These are phyloP conservation scores for Trichoderma cornu-damae DNA, from an alignment of 2,329 filamentous ascomycete species.

Conservation along the genomic window DNA sequence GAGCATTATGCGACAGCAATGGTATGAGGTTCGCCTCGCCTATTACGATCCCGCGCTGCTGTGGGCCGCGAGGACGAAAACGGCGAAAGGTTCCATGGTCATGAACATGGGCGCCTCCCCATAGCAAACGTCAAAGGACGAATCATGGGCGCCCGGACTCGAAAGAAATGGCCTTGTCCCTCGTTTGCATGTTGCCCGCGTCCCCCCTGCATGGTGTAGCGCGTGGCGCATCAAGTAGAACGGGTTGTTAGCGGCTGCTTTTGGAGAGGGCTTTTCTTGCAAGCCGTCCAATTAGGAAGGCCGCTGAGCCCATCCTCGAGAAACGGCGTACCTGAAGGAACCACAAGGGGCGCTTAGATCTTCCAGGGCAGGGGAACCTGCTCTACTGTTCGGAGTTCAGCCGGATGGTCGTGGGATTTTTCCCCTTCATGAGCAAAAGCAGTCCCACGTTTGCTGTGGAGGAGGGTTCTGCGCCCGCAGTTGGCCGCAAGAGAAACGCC, in stretches of 20 bases:
- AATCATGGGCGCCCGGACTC: neutral
- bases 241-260: neutral
- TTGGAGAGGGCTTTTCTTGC: neutral
- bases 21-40: constrained; percentile 9
- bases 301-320: neutral
- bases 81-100: constrained; percentile 12
- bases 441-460: neutral
- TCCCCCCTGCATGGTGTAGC: constrained; percentile 11
- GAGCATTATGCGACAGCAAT: neutral
- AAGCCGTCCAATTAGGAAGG: neutral
- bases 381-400: constrained; percentile 11
- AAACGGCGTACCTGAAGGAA: neutral
- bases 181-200: neutral
- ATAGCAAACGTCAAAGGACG: neutral
- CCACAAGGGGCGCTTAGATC: constrained; percentile 15
- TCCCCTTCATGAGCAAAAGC: neutral
- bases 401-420: constrained; percentile 12
- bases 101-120: neutral
- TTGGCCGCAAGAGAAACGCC: too few species aligned
- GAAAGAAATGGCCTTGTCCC: neutral
- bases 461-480: too few species aligned
- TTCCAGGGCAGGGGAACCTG: neutral
- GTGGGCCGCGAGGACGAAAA: neutral
- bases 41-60: constrained; percentile 1
- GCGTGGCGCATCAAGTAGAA: constrained; percentile 15